phyloP scores from a whole-genome alignment of 257 asterid species.

The Euphrasia confusa region DNA sequence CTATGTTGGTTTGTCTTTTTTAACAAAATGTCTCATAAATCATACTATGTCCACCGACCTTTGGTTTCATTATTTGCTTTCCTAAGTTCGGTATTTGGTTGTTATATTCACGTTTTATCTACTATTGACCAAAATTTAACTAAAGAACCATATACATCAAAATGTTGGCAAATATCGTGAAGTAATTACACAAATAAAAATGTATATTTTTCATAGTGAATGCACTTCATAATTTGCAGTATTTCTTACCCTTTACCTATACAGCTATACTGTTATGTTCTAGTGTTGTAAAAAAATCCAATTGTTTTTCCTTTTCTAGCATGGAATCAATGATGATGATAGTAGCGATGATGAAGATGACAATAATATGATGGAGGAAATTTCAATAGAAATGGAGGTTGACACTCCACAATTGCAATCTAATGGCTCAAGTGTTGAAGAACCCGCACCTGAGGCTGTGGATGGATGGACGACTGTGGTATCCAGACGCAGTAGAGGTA shows the following conservation, averaged over 20 bases:
- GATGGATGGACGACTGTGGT: conserved; percentile 9
- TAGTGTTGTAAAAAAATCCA: background rate
- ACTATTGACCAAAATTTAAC: background rate
- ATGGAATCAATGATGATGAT: background rate
- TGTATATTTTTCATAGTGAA: too few species aligned
- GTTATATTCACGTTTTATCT: background rate
- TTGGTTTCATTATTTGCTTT: conserved; percentile 2
- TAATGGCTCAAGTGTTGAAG: background rate
- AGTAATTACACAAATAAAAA: too few species aligned
- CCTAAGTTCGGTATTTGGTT: background rate
- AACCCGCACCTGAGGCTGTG: background rate
- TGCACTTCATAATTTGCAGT: background rate
- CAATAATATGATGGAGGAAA: background rate
- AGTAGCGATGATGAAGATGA: background rate
- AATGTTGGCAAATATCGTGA: too few species aligned
- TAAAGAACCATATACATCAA: too few species aligned
- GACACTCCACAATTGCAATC: conserved; percentile 1
- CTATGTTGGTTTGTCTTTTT: background rate
- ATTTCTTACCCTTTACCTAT: background rate
- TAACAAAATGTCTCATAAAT: background rate
- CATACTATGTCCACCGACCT: background rate
- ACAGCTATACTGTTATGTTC: background rate
- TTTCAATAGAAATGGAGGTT: background rate
- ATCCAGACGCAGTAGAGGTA: background rate
- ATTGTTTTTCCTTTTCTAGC: background rate